phyloP scores from a whole-genome alignment of 345 rosid species.

The Geranium brycei region DNA sequence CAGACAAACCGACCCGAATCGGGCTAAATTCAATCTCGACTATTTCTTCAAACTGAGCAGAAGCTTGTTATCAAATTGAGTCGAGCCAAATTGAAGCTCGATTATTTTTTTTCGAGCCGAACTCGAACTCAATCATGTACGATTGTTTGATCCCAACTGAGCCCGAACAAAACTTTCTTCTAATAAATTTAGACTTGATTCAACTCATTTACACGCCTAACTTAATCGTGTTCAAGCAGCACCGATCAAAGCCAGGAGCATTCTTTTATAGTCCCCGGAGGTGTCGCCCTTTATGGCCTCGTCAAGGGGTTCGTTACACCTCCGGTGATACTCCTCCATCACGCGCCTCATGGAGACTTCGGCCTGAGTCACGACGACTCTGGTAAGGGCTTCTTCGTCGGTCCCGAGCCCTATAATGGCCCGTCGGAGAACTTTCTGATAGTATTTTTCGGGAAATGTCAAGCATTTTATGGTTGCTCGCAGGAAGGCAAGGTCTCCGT shows the following conservation, averaged over 20 bases:
- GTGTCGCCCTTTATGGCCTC: slow-evolving; percentile 53
- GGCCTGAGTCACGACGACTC: slow-evolving; percentile 16
- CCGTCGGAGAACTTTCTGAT: not conserved
- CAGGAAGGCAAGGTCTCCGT: not conserved
- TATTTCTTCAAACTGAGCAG: too few relatives aligned
- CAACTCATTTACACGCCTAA: too few relatives aligned
- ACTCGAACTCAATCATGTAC: too few relatives aligned
- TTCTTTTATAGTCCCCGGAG: slow-evolving; percentile 49
- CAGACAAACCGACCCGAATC: too few relatives aligned
- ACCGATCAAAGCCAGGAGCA: slow-evolving; percentile 50
- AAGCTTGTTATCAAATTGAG: too few relatives aligned
- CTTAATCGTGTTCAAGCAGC: slow-evolving; percentile 17
- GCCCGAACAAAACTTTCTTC: too few relatives aligned
- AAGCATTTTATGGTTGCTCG: not conserved
- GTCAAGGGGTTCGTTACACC: slow-evolving; percentile 48
- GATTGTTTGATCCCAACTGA: too few relatives aligned
- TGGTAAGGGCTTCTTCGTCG: not conserved
- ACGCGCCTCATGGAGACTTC: slow-evolving; percentile 56
- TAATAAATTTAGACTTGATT: too few relatives aligned
- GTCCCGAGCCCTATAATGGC: not conserved
- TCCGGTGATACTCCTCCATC: slow-evolving; percentile 49
- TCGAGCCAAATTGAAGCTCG: too few relatives aligned
- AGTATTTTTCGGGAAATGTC: not conserved
- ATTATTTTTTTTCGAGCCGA: too few relatives aligned
- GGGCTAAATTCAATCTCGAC: too few relatives aligned